These are phyloP conservation scores for Talaromyces ruber DNA, from an alignment of 495 filamentous ascomycete genomes.

Conservation along the genomic window DNA sequence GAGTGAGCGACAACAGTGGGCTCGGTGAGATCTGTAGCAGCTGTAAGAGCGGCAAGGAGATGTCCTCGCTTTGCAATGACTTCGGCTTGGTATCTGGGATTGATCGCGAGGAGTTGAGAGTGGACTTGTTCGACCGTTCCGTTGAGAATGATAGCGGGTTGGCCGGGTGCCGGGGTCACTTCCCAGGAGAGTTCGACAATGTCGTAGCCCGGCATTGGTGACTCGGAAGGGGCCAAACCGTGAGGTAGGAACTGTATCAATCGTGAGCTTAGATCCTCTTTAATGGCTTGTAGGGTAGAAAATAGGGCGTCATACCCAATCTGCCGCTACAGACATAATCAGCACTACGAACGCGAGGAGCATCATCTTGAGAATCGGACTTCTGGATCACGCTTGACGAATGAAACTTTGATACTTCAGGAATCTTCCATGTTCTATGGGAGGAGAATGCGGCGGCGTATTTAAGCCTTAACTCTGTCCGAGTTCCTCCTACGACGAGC, in stretches of 20 bases:
- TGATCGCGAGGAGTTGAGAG: not conserved
- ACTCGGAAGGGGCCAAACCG: not conserved
- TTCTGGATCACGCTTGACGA: too few species aligned
- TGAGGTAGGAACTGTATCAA: not conserved
- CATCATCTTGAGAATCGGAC: not conserved
- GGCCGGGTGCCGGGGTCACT: not conserved
- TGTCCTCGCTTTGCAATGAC: not conserved
- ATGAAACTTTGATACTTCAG: not conserved
- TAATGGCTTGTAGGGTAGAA: not conserved
- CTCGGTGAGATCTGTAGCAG: not conserved
- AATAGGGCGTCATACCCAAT: not conserved
- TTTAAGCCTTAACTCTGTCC: not conserved
- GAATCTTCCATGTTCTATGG: not conserved
- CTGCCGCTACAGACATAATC: not conserved
- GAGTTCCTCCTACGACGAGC: not conserved
- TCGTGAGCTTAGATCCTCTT: not conserved
- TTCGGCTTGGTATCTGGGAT: not conserved
- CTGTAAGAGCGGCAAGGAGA: not conserved
- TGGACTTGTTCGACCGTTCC: not conserved
- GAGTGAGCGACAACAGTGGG: not conserved
- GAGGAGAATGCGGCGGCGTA: not conserved
- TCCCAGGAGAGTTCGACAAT: not conserved
- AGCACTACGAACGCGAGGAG: not conserved
- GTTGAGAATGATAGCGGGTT: not conserved
- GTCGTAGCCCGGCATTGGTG: not conserved